Percentiles rank a stretch among this genome's conserved stretches.
phyloP scores from a whole-genome alignment of 805 yeast species.

The Metschnikowia cubensis region DNA sequence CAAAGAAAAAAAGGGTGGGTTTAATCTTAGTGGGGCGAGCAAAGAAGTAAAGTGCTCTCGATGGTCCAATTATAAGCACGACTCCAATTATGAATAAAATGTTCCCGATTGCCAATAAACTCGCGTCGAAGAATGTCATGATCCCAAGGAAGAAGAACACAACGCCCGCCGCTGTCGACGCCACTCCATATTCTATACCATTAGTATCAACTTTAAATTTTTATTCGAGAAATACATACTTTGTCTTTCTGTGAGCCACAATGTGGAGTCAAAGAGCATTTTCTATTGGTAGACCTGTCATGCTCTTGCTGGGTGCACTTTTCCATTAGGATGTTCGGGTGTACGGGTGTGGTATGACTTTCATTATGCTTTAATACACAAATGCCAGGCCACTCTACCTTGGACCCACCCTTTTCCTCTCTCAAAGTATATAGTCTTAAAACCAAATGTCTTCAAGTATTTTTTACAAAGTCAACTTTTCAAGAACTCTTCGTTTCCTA shows the following conservation, averaged over 20 bases:
- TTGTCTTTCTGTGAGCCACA: constrained; percentile 75
- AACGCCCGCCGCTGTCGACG: constrained; percentile 82
- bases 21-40: constrained; percentile 82
- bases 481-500: too few species aligned
- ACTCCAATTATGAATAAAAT: constrained; percentile 77
- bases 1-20: constrained; percentile 74
- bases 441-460: too few species aligned
- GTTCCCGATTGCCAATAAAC: constrained; percentile 86
- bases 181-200: constrained; percentile 78
- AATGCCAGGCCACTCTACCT: background rate
- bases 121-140: constrained; percentile 81
- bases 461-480: too few species aligned
- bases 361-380: background rate
- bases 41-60: constrained; percentile 77
- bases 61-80: constrained; percentile 80
- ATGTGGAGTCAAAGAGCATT: constrained; percentile 20
- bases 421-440: background rate
- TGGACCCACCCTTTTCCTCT: background rate
- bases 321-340: constrained; percentile 1
- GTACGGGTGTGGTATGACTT: constrained; percentile 7
- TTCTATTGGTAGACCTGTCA: background rate
- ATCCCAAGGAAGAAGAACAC: constrained; percentile 78
- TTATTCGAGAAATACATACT: constrained; percentile 42
- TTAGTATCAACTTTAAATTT: constrained; percentile 15
- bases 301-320: background rate